Base-by-base conservation (phyloP, 305 asterid genomes). In the Nicotiana rustica region DNA sequence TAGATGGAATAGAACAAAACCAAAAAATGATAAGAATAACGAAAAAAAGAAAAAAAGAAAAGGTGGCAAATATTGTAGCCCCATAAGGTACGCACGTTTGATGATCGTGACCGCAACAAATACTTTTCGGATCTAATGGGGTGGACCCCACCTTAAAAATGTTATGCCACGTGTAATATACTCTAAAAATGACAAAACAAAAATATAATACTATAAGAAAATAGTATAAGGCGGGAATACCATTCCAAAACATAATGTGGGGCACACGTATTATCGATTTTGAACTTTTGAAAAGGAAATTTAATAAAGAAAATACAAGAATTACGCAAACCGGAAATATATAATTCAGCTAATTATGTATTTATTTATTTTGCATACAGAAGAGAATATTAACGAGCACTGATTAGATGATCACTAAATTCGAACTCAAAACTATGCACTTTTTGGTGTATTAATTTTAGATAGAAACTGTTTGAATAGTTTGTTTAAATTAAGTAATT, bases 221-320 rank as follows among this genome's bases (percentile, higher is more conserved):
- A 89, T 78, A 87, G 85, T 80, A 81, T 82, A 86, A 84, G 92
- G 96, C 96, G 94, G 96, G 94, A 92, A 92, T 67, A 82, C 85
- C 77, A 86, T 86, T 89, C 92, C 90, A 85, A 86, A 84, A 71
- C 73, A 75, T n/a, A 67, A 38, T 31, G 87, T 70, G 84, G 89
- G 81, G 59, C 89, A 81, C 89, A 78, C 84, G 71, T 69, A 12
- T 10, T 38, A 44, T 36, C 41, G 33, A 77, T 13, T 57, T 56
- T 36, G 25, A 66, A 49, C 60, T n/a, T 67, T 71, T 13, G 60
- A 83, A 59, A 75, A 78, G 10, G 65, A 21, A 49, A 47, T 7
- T 18, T 62, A 8, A n/a, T 67, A 41, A 18, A 25, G 7, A 17
- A 21, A 17, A 67, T 49, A 25, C 29, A 15, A 29, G 17, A 52